Evolutionary conservation across 1,139 yeast genomes (phyloP), one percentile per base, ranked within the genome.

Genomic region (Tardiomyces digboiensis): DNA sequence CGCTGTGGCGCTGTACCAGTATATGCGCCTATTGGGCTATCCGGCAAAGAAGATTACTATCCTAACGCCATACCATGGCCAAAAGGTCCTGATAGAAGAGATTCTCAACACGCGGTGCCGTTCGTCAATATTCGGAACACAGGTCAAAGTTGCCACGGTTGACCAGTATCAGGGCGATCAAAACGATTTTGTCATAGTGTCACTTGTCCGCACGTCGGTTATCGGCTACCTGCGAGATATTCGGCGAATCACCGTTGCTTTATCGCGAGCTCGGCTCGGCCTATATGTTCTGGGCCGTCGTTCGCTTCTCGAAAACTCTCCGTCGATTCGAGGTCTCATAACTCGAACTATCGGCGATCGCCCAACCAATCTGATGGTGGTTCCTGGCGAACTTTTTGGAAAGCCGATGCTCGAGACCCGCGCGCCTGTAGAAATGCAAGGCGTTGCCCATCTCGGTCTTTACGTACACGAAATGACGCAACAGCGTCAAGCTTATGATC

Each of bases 1-100:
- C 49, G 65, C 73, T 13, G 75, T 75, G 8, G 61, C 64, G 0
- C 51, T 78, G 8, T 77, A 65, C 53, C 69, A 67, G 56, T 76
- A 74, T 51, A 62, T 79, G 72, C 55, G 72, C 20, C 52, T 67
- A 2, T 49, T 70, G 18, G 78, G 76, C 0, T 75, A 76, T 51
- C 69, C 78, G 0, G 44, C 53, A 1, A 51, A 55, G 1, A 53
- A 54, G 16, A 68, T 80, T 19, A 63, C 68, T 10, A 67, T 80
- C 12, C 53, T 73, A 41, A 67, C 74, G 1, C 61, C 67, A 10
- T 69, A 67, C 23, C 58, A 60, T 18, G 67, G 70, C 7, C 85
- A 61, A 46, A 55, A 54, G 43, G 54, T 44, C 47, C 67, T 33
- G 53, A 53, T 42, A n/a, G 39, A 39, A 14, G 23, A 20, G 21